Percentiles rank a stretch among this genome's conserved stretches.
Conservation (phyloP, 176 grass and related monocot genomes). For the Aegilops speltoides region DNA sequence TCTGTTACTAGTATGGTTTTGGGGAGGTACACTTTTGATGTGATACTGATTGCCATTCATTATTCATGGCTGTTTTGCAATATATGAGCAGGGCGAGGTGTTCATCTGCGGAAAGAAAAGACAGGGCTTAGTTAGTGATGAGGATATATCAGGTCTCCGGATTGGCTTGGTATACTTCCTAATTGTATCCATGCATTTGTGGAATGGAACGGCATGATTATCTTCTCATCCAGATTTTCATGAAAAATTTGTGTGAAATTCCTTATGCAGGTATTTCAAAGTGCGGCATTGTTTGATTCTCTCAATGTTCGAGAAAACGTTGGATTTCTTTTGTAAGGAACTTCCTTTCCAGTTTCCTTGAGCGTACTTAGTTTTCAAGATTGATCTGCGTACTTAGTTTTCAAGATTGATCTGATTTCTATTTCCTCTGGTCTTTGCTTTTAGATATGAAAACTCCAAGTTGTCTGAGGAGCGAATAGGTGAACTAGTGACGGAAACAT, state of each 20-base stretch:
- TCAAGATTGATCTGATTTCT: constrained; percentile 8
- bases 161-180: constrained; percentile 76
- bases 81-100: constrained; percentile 72
- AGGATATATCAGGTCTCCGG: constrained; percentile 80
- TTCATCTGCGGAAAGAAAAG: constrained; percentile 79
- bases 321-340: constrained; percentile 93
- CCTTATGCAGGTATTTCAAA: constrained; percentile 85
- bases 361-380: no score
- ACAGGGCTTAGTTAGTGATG: constrained; percentile 89
- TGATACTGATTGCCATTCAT: not conserved
- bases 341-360: constrained; percentile 26
- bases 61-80: constrained; percentile 19
- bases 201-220: constrained; percentile 22
- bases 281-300: constrained; percentile 95
- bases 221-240: constrained; percentile 16
- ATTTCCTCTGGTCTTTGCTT: constrained; percentile 25
- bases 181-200: constrained; percentile 20
- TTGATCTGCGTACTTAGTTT: constrained; percentile 4
- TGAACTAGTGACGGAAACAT: constrained; percentile 78
- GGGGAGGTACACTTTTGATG: constrained; percentile 3
- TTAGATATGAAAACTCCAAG: constrained; percentile 93
- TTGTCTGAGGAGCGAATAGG: constrained; percentile 64
- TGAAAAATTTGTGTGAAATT: constrained; percentile 13
- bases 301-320: constrained; percentile 95
- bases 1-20: not conserved